These are phyloP conservation scores for Trypanosoma melophagium DNA, from an alignment of 208 protist genomes.

Conservation along the genomic window DNA sequence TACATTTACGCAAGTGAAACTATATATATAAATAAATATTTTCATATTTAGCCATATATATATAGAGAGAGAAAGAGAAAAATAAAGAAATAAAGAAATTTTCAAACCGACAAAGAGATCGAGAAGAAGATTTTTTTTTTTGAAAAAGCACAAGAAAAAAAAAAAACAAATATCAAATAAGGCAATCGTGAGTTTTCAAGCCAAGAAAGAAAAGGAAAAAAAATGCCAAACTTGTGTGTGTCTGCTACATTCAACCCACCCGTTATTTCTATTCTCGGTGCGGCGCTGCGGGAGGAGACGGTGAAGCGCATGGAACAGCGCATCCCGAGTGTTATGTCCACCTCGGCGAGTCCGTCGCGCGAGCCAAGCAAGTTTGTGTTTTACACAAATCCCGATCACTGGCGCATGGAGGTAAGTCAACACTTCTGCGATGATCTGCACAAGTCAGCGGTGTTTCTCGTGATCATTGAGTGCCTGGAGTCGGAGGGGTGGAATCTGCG, in stretches of 20 bases:
- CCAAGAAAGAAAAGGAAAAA: slow-evolving; percentile 18
- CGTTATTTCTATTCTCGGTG: slow-evolving; percentile 83
- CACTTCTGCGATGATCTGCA: slow-evolving; percentile 92
- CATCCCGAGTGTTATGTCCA: slow-evolving; percentile 74
- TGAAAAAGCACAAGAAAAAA: background rate
- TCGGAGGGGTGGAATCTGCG: slow-evolving; percentile 86
- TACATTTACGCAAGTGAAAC: background rate
- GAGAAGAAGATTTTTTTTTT: background rate
- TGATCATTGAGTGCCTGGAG: slow-evolving; percentile 77
- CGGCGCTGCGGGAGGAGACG: slow-evolving; percentile 86
- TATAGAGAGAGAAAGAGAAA: too few relatives aligned
- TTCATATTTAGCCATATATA: too few relatives aligned
- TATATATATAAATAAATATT: slow-evolving; percentile 27
- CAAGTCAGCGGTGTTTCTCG: slow-evolving; percentile 74
- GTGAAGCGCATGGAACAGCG: slow-evolving; percentile 76
- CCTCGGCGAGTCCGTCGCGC: slow-evolving; percentile 62
- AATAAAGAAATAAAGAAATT: background rate
- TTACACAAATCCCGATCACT: slow-evolving; percentile 79
- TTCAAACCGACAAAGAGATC: background rate
- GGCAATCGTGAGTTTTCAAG: background rate
- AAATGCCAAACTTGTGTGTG: slow-evolving; percentile 92
- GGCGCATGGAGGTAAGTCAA: slow-evolving; percentile 84
- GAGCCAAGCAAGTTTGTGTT: slow-evolving; percentile 80
- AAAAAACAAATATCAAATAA: background rate
- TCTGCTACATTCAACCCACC: slow-evolving; percentile 90